Base-by-base conservation (phyloP, 257 asterid genomes). In the Gynochthodes officinalis region DNA sequence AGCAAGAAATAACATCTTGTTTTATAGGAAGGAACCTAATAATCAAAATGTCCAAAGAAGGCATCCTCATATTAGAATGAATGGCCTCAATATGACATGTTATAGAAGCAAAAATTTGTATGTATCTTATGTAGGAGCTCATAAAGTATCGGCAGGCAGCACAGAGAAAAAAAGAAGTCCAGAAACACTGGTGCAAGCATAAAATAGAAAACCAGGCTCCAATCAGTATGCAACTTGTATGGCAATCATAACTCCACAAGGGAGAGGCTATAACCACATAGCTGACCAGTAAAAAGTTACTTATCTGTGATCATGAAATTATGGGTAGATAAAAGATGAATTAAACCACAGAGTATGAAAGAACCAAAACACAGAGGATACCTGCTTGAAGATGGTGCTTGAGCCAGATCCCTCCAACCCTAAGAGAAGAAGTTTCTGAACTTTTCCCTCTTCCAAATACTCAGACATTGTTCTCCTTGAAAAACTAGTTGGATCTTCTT, bases 341-440 rank as follows among this genome's bases (percentile, higher is more conserved):
- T 6, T 5, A 0, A 14, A 23, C 28, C 39, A 58, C 19, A 0
- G 30, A 21, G 21, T 5, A 16, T 4, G 21, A 64, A 4, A 25
- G 23, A 39, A 65, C 14, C n/a, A 72, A 48, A 76, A 76, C 50
- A n/a, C 18, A 0, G 21, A 11, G 6, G 42, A 53, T 49, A 88
- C 97, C 91, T 88, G 97, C 87, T 90, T 88, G 77, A 86, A 90
- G 73, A 88, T 82, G 76, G 97, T 83, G 81, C 90, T 87, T 71
- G 88, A 62, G 62, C 91, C 97, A 58, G 93, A 90, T 49, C 86
- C 90, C 65, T 82, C 88, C 79, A 82, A 64, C 73, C 97, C 97
- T 62, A 87, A 81, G 75, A 88, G 89, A 73, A 90, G 85, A 74
- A 90, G 86, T 77, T 84, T 88, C 69, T 77, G 89, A 72, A 74